A percentile compares a stretch with the other conserved stretches of the same genome.
Evolutionary conservation across 345 rosid species (phyloP).

Genomic region (Arabis hirsuta): DNA sequence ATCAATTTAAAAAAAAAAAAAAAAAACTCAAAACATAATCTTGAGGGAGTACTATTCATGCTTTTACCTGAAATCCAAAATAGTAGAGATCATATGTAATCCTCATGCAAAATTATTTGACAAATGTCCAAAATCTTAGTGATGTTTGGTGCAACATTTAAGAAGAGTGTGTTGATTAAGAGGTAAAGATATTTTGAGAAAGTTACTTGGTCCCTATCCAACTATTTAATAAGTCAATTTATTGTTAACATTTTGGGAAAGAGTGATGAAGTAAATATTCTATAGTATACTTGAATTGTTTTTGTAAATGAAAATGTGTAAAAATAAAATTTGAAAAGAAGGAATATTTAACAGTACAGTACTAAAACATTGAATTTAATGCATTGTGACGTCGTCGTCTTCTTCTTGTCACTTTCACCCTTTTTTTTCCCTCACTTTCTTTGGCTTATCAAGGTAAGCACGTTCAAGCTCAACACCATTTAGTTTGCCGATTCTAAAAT

Average conservation of each 20-base stretch:
- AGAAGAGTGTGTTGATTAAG: slow-evolving; percentile 36
- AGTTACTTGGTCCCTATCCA: slow-evolving; percentile 37
- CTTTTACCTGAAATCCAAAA: slow-evolving; percentile 24
- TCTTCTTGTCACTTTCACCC: slow-evolving; percentile 34
- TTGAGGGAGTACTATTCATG: background rate
- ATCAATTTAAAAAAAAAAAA: too few species aligned
- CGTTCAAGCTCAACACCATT: slow-evolving; percentile 34
- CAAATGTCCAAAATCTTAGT: slow-evolving; percentile 32
- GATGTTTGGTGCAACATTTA: slow-evolving; percentile 34
- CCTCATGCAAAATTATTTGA: slow-evolving; percentile 20
- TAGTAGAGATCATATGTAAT: slow-evolving; percentile 7
- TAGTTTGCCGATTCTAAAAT: slow-evolving; percentile 13
- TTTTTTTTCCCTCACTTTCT: slow-evolving; percentile 35
- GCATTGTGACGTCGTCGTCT: slow-evolving; percentile 37
- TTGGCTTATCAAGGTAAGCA: slow-evolving; percentile 35
- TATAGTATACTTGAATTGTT: slow-evolving; percentile 12
- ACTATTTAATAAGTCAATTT: slow-evolving; percentile 28
- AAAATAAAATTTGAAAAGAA: too few species aligned
- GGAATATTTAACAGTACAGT: slow-evolving; percentile 27
- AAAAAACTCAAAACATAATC: too few species aligned
- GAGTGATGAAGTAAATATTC: slow-evolving; percentile 35
- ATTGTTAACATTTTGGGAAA: slow-evolving; percentile 38
- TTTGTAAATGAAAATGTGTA: background rate
- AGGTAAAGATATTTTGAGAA: slow-evolving; percentile 26
- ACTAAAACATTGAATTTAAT: slow-evolving; percentile 38